Base-by-base conservation (phyloP, 306 rosid genomes). In the Lathyrus sativus region DNA sequence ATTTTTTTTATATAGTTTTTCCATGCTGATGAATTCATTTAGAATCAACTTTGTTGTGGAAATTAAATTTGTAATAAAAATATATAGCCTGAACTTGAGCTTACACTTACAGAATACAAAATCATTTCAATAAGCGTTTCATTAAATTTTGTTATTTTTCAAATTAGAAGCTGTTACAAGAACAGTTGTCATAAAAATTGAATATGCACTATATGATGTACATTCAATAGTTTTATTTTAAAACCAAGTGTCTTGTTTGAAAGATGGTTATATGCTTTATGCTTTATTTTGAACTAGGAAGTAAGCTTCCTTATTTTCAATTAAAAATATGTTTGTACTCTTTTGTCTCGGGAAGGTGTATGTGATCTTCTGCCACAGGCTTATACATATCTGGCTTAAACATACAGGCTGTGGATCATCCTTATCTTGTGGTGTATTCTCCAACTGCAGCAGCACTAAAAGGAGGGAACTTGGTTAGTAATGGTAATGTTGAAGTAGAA, bases 321-420 rank as follows among this genome's bases (percentile, higher is more conserved):
- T 8, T 8, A 18, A 46, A 29, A 28, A 45, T 28, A 31, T 66
- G 5, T 66, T 66, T 66, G 43, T 29, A 62, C 35, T 26, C 28
- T 31, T 46, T 19, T 49, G 29, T 15, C 18, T 46, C 31, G 5
- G 14, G 71, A 46, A 46, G 55, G 71, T 65, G 11, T 15, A 46
- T 46, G 59, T 46, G 39, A 46, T 65, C 33, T 22, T 48, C 11
- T 15, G 2, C 26, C 56, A 22, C 17, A 8, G 11, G 6, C 71
- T 67, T 55, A 67, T 18, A 6, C 18, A 17, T 31, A 38, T 65
- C 18, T 62, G 50, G 70, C 56, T 61, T 19, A 48, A 70, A 73
- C 43, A n/a, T 68, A 43, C 85, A 86, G 97, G 89, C 97, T 0
- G 97, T 86, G 77, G 91, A 91, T 74, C 97, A 91, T 80, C 97